A percentile compares a stretch with the other conserved stretches of the same genome.
These are phyloP conservation scores for Elsinoe batatas DNA, from an alignment of 2,329 filamentous ascomycete species.

Conservation along the genomic window DNA sequence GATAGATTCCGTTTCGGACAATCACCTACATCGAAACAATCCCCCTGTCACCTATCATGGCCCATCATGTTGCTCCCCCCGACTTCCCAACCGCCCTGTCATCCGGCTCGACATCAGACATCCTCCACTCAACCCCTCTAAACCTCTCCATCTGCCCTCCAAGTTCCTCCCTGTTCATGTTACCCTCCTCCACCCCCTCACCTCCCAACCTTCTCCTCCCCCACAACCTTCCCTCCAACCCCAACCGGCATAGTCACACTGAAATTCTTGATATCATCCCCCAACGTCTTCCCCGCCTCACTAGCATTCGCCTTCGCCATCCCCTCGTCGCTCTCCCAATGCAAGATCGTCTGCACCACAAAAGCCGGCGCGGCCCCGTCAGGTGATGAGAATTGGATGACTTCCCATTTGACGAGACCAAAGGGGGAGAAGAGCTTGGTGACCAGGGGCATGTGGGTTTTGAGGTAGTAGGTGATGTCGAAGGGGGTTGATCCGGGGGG, in stretches of 20 bases:
- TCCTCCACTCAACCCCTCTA: no score
- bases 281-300: conserved; percentile 12
- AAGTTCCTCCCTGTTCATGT: neutral
- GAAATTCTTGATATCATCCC: neutral
- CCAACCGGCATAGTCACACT: neutral
- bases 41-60: no score
- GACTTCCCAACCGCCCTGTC: no score
- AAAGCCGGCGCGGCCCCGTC: neutral
- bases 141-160: neutral
- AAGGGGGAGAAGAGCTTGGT: conserved; percentile 27
- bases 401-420: conserved; percentile 28
- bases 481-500: conserved; percentile 24
- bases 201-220: neutral
- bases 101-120: no score
- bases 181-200: neutral
- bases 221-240: neutral
- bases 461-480: conserved; percentile 38
- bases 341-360: conserved; percentile 16
- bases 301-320: conserved; percentile 17
- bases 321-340: conserved; percentile 16
- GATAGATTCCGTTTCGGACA: neutral
- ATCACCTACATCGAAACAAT: no score
- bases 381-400: conserved; percentile 16
- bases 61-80: no score
- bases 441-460: conserved; percentile 36